These are phyloP conservation scores for Microsporum ferrugineum DNA, from an alignment of 2,329 filamentous ascomycete species.

Conservation along the genomic window DNA sequence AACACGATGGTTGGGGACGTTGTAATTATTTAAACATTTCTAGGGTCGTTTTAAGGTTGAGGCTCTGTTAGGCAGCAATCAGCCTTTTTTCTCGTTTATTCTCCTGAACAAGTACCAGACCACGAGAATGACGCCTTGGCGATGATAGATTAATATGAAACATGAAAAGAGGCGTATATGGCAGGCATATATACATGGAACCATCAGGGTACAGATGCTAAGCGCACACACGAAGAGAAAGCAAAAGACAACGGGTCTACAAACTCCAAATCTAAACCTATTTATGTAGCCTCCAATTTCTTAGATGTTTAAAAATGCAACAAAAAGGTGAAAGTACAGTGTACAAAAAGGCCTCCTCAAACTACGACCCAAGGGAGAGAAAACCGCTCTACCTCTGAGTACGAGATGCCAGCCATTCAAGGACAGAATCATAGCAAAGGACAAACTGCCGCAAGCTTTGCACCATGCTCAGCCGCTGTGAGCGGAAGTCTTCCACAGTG, in stretches of 20 bases:
- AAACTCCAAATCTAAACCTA: neutral
- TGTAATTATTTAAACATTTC: neutral
- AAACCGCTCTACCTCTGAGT: neutral
- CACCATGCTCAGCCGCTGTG: conserved; percentile 89
- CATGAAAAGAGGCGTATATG: too few species aligned
- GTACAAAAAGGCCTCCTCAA: neutral
- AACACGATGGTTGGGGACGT: neutral
- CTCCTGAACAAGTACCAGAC: too few species aligned
- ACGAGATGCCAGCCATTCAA: conserved; percentile 59
- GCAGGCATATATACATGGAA: neutral
- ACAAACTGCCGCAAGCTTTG: conserved; percentile 89
- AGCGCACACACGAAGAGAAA: neutral
- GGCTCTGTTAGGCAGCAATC: neutral
- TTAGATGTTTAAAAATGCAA: neutral
- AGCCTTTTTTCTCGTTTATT: neutral
- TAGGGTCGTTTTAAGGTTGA: neutral
- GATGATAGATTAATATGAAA: too few species aligned
- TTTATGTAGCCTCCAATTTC: neutral
- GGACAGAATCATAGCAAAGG: conserved; percentile 86
- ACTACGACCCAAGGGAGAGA: neutral
- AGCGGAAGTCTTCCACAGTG: conserved; percentile 82
- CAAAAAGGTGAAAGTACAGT: neutral
- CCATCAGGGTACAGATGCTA: neutral
- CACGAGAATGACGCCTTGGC: neutral
- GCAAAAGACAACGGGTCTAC: neutral